Conservation (phyloP, 768 basidiomycete genomes). For the Mycena metata region DNA sequence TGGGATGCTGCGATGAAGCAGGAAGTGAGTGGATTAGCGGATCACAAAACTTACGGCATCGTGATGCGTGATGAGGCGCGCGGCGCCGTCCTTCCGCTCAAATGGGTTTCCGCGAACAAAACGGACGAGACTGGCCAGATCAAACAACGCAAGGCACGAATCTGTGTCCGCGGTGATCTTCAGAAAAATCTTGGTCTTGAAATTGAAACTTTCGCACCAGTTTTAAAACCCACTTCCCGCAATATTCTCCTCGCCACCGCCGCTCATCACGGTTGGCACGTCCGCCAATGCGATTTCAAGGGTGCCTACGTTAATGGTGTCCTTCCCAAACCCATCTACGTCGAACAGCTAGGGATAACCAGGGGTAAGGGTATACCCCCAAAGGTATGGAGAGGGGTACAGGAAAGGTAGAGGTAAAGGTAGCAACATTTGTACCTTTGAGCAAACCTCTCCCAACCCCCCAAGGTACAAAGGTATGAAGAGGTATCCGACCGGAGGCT, state of each 20-base stretch:
- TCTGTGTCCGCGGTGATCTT: conserved; percentile 55
- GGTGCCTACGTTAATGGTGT: not conserved
- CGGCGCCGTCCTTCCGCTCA: not conserved
- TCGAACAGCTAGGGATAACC: too few relatives aligned
- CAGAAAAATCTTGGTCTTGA: conserved; percentile 53
- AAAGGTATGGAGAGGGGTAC: too few relatives aligned
- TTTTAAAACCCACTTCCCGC: conserved; percentile 40
- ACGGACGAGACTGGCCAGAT: conserved; percentile 34
- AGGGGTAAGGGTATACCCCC: too few relatives aligned
- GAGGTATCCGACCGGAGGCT: too few relatives aligned
- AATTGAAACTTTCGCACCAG: conserved; percentile 38
- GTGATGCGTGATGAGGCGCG: too few relatives aligned
- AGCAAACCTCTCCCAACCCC: too few relatives aligned
- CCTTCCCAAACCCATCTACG: conserved; percentile 48
- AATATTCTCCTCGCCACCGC: conserved; percentile 46
- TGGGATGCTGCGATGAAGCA: too few relatives aligned
- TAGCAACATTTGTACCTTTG: too few relatives aligned
- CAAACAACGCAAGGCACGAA: conserved; percentile 37
- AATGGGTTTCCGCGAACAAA: conserved; percentile 43
- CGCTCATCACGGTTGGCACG: conserved; percentile 42
- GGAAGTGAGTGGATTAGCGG: too few relatives aligned
- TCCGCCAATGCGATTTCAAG: conserved; percentile 44
- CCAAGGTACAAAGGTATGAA: too few relatives aligned
- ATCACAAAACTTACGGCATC: too few relatives aligned
- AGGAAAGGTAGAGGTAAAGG: too few relatives aligned